Percentiles rank a stretch among this genome's conserved stretches.
Conservation (phyloP, 2,329 filamentous ascomycete species). For the Ophiostoma sp. region DNA sequence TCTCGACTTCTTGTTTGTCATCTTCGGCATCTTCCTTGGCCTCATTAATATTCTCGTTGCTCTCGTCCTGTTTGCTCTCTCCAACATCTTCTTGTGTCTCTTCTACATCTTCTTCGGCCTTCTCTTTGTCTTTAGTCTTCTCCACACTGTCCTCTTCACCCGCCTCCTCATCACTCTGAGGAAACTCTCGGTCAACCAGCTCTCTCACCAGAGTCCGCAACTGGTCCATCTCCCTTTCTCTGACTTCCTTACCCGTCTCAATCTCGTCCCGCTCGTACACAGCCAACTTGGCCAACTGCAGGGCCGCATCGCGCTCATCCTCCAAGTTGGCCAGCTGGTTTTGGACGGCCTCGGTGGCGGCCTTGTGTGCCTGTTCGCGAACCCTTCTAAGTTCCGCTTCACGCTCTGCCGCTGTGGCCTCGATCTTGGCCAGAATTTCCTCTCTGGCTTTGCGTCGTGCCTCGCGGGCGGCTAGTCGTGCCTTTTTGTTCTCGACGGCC, state of each 20-base stretch:
- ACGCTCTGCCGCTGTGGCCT: not conserved
- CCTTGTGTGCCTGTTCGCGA: not conserved
- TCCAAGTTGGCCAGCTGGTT: not conserved
- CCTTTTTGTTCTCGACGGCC: not conserved
- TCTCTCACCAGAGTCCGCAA: not conserved
- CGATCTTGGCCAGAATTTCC: not conserved
- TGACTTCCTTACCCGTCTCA: not conserved
- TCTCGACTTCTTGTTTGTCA: not conserved
- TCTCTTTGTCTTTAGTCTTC: not conserved
- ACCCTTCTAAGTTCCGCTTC: not conserved
- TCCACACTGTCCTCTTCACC: not conserved
- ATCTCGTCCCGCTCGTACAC: slow-evolving; percentile 17
- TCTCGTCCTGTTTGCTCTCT: not conserved
- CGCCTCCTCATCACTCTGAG: not conserved
- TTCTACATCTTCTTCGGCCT: not conserved
- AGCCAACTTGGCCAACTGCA: not conserved
- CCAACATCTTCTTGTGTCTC: not conserved
- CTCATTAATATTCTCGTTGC: no score
- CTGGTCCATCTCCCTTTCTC: not conserved
- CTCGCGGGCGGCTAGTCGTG: not conserved
- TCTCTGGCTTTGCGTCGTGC: not conserved
- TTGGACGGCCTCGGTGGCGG: not conserved
- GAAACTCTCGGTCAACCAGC: not conserved
- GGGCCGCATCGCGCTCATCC: slow-evolving; percentile 17
- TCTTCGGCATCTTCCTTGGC: no score